Percentiles rank a stretch among this genome's conserved stretches.
phyloP scores from a whole-genome alignment of 257 asterid genomes.

The Lantana camara region DNA sequence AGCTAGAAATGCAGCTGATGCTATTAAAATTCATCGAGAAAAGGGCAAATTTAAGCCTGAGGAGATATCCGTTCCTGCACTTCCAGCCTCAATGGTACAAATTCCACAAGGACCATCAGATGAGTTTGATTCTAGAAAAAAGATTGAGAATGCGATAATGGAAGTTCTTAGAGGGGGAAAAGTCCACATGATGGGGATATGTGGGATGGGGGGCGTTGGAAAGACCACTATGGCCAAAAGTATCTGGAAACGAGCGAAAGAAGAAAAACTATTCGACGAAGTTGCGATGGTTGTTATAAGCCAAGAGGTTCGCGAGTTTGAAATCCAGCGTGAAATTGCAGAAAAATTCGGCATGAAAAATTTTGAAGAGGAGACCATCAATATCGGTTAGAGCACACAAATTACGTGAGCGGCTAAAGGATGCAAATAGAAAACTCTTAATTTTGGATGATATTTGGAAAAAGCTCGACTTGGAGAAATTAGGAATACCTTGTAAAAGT shows the following conservation, averaged over 20 bases:
- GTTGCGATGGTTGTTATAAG: conserved; percentile 1
- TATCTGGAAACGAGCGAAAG: background rate
- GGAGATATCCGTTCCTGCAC: background rate
- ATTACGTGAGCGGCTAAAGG: background rate
- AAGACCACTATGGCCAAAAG: conserved; percentile 9
- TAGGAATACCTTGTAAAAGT: conserved; percentile 24
- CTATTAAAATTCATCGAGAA: background rate
- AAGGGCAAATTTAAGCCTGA: background rate
- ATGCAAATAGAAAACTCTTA: conserved; percentile 20
- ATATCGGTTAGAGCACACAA: background rate
- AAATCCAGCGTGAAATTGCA: conserved; percentile 17
- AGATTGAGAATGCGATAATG: background rate
- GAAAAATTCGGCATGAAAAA: background rate
- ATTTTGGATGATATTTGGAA: conserved; percentile 42
- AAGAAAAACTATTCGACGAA: conserved; percentile 19
- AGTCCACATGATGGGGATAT: conserved; percentile 11
- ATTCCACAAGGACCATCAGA: background rate
- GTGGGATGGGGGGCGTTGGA: background rate
- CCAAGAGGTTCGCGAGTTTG: background rate
- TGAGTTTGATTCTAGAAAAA: conserved; percentile 15
- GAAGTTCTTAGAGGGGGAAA: background rate
- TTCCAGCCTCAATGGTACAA: background rate
- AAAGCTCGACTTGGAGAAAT: background rate
- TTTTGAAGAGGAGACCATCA: background rate
- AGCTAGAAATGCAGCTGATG: background rate